Evolutionary conservation across 495 filamentous ascomycete genomes (phyloP).

Genomic region (Lophiotrema nucula): DNA sequence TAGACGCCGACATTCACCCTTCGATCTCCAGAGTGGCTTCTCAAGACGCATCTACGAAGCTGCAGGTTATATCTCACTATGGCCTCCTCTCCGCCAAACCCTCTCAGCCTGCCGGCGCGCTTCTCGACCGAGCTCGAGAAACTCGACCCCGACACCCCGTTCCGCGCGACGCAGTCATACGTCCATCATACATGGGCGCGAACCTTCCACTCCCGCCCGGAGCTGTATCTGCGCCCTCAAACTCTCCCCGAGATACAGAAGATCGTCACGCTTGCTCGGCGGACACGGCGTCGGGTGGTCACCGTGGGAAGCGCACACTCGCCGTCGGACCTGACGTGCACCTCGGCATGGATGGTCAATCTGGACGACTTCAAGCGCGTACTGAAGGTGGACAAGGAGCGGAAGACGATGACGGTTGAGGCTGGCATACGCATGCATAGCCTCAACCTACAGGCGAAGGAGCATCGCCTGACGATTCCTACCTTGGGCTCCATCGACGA

Average conservation of each 20-base stretch:
- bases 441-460: slow-evolving; percentile 66
- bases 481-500: slow-evolving; percentile 93
- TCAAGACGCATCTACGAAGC: too few species aligned
- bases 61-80: too few species aligned
- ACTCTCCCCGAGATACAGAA: slow-evolving; percentile 78
- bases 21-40: background rate
- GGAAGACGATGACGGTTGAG: slow-evolving; percentile 69
- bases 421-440: slow-evolving; percentile 78
- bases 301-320: slow-evolving; percentile 86
- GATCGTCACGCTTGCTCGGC: slow-evolving; percentile 74
- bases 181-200: slow-evolving; percentile 94
- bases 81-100: slow-evolving; percentile 7
- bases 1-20: background rate
- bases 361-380: slow-evolving; percentile 79
- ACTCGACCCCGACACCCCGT: slow-evolving; percentile 63
- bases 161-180: slow-evolving; percentile 69
- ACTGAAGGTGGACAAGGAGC: slow-evolving; percentile 62
- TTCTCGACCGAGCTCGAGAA: slow-evolving; percentile 54
- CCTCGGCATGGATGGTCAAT: slow-evolving; percentile 91
- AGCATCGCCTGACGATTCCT: slow-evolving; percentile 73
- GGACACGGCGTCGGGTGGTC: slow-evolving; percentile 74
- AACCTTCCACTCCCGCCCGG: slow-evolving; percentile 82
- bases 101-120: slow-evolving; percentile 48
- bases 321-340: slow-evolving; percentile 88
- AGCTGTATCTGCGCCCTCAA: slow-evolving; percentile 83